Conservation (phyloP, 2,329 filamentous ascomycete species). For the Colletotrichum eremochloae region DNA sequence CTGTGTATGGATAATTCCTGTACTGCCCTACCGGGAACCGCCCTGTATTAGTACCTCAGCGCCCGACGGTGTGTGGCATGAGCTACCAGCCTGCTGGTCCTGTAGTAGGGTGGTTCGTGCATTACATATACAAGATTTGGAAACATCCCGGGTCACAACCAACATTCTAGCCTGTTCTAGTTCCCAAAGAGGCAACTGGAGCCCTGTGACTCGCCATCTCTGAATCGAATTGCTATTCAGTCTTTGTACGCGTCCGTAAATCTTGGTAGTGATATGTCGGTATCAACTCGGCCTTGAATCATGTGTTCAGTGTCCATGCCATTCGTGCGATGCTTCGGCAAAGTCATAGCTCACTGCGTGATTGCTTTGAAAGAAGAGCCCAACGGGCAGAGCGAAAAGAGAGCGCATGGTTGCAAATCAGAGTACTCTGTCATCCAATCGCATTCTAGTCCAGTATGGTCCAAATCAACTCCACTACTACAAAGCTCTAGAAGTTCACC, state of each 20-base stretch:
- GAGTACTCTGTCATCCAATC: conserved; percentile 49
- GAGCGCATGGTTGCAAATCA: not conserved
- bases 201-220: not conserved
- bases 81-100: conserved; percentile 8
- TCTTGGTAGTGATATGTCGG: not conserved
- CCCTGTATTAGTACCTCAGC: not conserved
- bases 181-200: not conserved
- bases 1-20: no score
- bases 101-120: conserved; percentile 18
- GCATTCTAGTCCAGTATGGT: conserved; percentile 50
- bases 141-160: not conserved
- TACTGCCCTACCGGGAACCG: no score
- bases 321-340: conserved; percentile 57
- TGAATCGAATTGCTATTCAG: no score
- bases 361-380: conserved; percentile 7
- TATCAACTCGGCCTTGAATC: not conserved
- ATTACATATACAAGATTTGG: conserved; percentile 6
- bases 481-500: conserved; percentile 53
- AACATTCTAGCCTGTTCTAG: conserved; percentile 3
- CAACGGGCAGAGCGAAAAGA: not conserved
- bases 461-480: conserved; percentile 52
- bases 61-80: not conserved
- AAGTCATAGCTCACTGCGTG: conserved; percentile 55
- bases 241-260: not conserved
- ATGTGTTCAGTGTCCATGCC: no score